A percentile compares a stretch with the other conserved stretches of the same genome.
Evolutionary conservation across 2,329 filamentous ascomycete genomes (phyloP).

Genomic region (Diaporthe citri): DNA sequence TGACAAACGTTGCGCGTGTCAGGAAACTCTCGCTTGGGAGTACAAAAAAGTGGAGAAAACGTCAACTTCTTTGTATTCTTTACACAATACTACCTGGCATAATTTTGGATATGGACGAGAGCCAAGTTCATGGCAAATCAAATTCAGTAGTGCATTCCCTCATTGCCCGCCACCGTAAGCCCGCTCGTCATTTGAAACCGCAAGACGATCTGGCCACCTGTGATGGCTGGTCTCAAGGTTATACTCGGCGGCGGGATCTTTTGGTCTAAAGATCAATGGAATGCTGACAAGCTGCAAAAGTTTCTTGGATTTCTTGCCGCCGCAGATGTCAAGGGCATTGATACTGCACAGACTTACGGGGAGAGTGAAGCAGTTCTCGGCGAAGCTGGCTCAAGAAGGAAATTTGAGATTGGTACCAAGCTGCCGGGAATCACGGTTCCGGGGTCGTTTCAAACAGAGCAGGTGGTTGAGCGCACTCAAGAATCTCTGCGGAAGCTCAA

Average conservation of each 20-base stretch:
- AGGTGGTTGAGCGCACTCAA: background rate
- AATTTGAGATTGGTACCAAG: constrained; percentile 10
- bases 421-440: constrained; percentile 12
- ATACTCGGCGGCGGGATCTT: constrained; percentile 12
- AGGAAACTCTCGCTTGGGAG: constrained; percentile 8
- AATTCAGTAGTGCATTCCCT: background rate
- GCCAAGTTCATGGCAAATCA: background rate
- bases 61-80: background rate
- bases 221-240: constrained; percentile 4
- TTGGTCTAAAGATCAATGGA: constrained; percentile 13
- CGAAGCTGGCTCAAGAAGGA: background rate
- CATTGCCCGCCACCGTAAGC: background rate
- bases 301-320: background rate
- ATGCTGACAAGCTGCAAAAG: background rate
- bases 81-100: no score
- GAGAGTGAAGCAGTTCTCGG: constrained; percentile 9
- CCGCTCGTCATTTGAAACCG: background rate
- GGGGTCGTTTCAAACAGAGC: background rate
- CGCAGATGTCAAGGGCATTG: background rate
- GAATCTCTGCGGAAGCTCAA: constrained; percentile 49
- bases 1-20: background rate
- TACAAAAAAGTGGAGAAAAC: background rate
- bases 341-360: background rate
- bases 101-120: no score
- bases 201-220: background rate